Base-by-base conservation (phyloP, 495 filamentous ascomycete genomes). In the Stereocaulon alpinum region DNA sequence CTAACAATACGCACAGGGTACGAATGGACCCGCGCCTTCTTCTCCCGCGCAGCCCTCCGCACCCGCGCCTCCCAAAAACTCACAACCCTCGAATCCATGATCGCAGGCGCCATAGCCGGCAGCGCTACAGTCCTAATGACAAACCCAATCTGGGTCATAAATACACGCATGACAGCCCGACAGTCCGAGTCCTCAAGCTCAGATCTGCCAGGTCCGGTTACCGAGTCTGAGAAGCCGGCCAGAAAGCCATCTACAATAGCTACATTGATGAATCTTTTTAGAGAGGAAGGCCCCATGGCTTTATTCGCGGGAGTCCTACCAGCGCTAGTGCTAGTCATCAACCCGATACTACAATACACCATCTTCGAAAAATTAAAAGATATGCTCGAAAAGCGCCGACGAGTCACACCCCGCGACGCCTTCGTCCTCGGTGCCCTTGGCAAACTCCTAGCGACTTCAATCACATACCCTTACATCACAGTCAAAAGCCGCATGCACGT, bases 101-200 rank as follows among this genome's bases (percentile, higher is more conserved):
- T 92, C 64, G 90, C 94, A 3, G 93, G 93, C 43, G 93, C 94
- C n/a, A 78, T 98, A 63, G 93, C 93, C 20, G 93, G 93, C 0
- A 88, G 83, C 67, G 92, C 92, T 6, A 97, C 94, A 5, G 93
- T 98, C 56, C 77, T 98, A 59, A 78, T 95, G 60, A 98, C 93
- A 12, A 98, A 98, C 73, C 93, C 93, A 10, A 97, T 98, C 68
- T 98, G 93, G 93, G 93, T 98, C 14, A 79, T 98, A 63, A 98
- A 98, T 76, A 98, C 93, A 20, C 85, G 93, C 63, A 94, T 98
- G 89, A 97, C 93, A 10, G 91, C 94, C 30, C 84, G 89, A 63
- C 85, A 86, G 69, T 80, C 79, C 12, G 73, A 74, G 6, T 74
- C 74, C 4, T 75, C 82, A 5, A 77, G 83, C 60, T 71, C 78